Base-by-base conservation (phyloP, 2,329 filamentous ascomycete species). In the Diaporthe sp. region DNA sequence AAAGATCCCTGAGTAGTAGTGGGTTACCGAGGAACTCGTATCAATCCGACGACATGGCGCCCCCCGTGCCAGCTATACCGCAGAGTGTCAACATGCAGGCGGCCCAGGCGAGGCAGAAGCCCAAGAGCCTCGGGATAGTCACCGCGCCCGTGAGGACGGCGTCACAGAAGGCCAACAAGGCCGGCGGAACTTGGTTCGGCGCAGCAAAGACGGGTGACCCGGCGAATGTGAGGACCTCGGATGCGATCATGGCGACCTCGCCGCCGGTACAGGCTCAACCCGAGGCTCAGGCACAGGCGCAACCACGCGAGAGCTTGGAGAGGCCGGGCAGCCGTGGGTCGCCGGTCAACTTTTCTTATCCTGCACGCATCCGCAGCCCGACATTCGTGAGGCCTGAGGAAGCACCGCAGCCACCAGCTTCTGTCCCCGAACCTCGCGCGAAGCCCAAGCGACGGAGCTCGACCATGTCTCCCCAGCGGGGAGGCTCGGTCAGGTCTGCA, bases 11-110 rank as follows among this genome's bases (percentile, higher is more conserved):
- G 83, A 75, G 84, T 82, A 77, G 82, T 82, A 73, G 82, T 76
- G 62, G 70, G 12, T 44, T 65, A 1, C 75, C 69, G 34, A 65
- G 77, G 55, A 75, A 15, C 25, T 51, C 75, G 17, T 71, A 69
- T 13, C 51, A 37, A 57, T 79, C 82, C 28, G 82, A 85, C 68
- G 86, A 90, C 69, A 94, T 95, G 42, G 95, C 90, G 71, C 95
- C 95, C 37, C 95, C 95, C 1, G 92, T 98, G 2, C 96, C 95
- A 49, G 88, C 89, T 5, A 88, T 98, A 37, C 95, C 94, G 4
- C 85, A 88, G 53, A 84, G 88, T 72, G 79, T 87, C 73, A 74
- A 82, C 22, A 78, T 80, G 17, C 72, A 78, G n/a, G 74, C 78
- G 77, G 76, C 78, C 70, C 73, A 73, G 78, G 19, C 76, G 34